A percentile compares a stretch with the other conserved stretches of the same genome.
Evolutionary conservation across 495 filamentous ascomycete genomes (phyloP).

Genomic region (Penicillium cinerascens): DNA sequence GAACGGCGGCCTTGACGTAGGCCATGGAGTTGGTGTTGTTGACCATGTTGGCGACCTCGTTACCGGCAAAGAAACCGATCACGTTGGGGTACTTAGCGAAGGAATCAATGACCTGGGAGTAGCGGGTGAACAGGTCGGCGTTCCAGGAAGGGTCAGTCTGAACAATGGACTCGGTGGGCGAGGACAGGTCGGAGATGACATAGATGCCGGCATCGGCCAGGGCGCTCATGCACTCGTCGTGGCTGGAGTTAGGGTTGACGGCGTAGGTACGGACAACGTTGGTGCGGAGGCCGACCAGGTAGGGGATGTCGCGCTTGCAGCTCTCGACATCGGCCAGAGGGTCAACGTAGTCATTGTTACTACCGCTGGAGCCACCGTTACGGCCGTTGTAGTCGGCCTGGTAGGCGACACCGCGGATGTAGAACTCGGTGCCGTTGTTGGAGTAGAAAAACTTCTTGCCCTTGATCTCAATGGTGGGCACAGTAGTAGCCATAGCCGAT

Average conservation of each 20-base stretch:
- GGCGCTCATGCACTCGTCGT: conserved; percentile 79
- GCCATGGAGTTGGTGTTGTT: conserved; percentile 85
- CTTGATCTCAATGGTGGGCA: conserved; percentile 65
- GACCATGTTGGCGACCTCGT: conserved; percentile 85
- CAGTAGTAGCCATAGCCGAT: conserved; percentile 54
- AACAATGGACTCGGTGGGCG: conserved; percentile 79
- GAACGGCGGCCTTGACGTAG: conserved; percentile 95
- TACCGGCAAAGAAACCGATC: conserved; percentile 96
- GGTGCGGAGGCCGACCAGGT: conserved; percentile 69
- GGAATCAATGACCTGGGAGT: conserved; percentile 82
- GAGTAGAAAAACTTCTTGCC: conserved; percentile 67
- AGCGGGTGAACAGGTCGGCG: conserved; percentile 70
- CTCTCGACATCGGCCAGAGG: conserved; percentile 67
- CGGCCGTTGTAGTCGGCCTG: conserved; percentile 55
- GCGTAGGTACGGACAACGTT: conserved; percentile 96
- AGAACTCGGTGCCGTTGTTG: conserved; percentile 79
- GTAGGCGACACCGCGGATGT: conserved; percentile 89
- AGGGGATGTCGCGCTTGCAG: conserved; percentile 85
- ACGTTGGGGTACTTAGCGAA: conserved; percentile 80
- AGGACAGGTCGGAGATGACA: conserved; percentile 83
- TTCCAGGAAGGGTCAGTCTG: conserved; percentile 75
- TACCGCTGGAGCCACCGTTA: conserved; percentile 35
- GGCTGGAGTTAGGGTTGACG: conserved; percentile 74
- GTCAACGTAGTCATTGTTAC: conserved; percentile 47
- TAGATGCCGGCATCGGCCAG: conserved; percentile 93